A percentile compares a stretch with the other conserved stretches of the same genome.
Conservation (phyloP, 1,139 yeast species). For the Pneumocystis oryctolagi region DNA sequence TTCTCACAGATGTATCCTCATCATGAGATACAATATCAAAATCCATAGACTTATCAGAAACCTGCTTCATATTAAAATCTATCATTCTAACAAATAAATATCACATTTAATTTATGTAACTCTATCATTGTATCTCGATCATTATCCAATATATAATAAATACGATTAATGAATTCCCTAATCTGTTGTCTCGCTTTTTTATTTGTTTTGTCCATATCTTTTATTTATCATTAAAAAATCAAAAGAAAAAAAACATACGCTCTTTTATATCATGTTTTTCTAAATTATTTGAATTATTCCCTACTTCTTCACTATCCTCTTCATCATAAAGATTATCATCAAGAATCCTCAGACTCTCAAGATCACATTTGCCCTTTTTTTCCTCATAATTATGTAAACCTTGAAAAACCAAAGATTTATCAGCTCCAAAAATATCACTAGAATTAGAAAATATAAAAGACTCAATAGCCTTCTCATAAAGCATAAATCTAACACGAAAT, state of each 20-base stretch:
- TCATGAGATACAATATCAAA: slow-evolving; percentile 16
- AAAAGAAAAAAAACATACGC: slow-evolving; percentile 8
- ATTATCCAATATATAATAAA: slow-evolving; percentile 7
- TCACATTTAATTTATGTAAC: slow-evolving; percentile 11
- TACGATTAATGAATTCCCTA: slow-evolving; percentile 2
- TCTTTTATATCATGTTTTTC: neutral
- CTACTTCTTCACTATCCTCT: slow-evolving; percentile 18
- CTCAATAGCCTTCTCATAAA: slow-evolving; percentile 8
- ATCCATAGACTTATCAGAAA: slow-evolving; percentile 4
- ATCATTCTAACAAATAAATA: neutral
- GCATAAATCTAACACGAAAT: slow-evolving; percentile 8
- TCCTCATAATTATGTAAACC: slow-evolving; percentile 1
- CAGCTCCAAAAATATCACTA: neutral
- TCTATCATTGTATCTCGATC: slow-evolving; percentile 9
- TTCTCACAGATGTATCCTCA: slow-evolving; percentile 17
- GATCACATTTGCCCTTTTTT: neutral
- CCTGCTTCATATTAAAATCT: neutral
- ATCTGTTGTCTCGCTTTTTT: slow-evolving; percentile 7
- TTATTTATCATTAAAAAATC: slow-evolving; percentile 6
- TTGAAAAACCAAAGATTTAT: slow-evolving; percentile 2
- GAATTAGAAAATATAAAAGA: slow-evolving; percentile 4
- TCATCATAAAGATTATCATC: slow-evolving; percentile 21
- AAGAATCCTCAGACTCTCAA: slow-evolving; percentile 8
- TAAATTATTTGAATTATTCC: slow-evolving; percentile 20
- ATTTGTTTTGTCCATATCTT: slow-evolving; percentile 11